Conservation (phyloP, 352 stramenopile species). For the Phytophthora aleatoria region DNA sequence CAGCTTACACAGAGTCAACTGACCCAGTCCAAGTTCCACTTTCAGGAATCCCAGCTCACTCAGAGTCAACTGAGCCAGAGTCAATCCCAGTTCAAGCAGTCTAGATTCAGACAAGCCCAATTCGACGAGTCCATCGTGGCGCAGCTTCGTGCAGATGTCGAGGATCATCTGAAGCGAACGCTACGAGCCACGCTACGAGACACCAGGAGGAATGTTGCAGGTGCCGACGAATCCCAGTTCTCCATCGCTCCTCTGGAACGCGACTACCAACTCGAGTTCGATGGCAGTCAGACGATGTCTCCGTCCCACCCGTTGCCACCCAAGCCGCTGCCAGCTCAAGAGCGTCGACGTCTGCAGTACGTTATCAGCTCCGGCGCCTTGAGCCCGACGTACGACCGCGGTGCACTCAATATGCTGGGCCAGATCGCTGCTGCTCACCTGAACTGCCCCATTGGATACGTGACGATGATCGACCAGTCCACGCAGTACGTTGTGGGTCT, state of each 20-base stretch:
- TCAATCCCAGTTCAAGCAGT: slow-evolving; percentile 19
- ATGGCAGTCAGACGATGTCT: slow-evolving; percentile 46
- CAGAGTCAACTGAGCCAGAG: slow-evolving; percentile 13
- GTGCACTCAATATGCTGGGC: slow-evolving; percentile 55
- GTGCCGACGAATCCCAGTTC: slow-evolving; percentile 35
- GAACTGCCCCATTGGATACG: slow-evolving; percentile 62
- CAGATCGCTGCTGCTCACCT: slow-evolving; percentile 54
- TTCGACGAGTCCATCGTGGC: slow-evolving; percentile 30
- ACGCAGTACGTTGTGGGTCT: slow-evolving; percentile 56
- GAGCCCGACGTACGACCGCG: slow-evolving; percentile 49
- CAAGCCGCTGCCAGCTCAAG: slow-evolving; percentile 37
- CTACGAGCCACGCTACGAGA: slow-evolving; percentile 24
- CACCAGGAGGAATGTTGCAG: slow-evolving; percentile 21
- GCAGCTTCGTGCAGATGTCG: slow-evolving; percentile 36
- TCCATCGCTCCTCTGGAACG: slow-evolving; percentile 43
- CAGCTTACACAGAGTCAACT: slow-evolving; percentile 22
- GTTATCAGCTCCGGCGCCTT: slow-evolving; percentile 51
- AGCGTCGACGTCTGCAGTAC: slow-evolving; percentile 45
- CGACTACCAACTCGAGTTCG: slow-evolving; percentile 59
- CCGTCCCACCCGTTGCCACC: slow-evolving; percentile 50
- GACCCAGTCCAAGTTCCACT: not conserved
- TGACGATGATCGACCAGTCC: slow-evolving; percentile 62
- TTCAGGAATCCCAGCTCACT: slow-evolving; percentile 12
- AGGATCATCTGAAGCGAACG: slow-evolving; percentile 36
- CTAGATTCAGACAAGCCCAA: slow-evolving; percentile 22